phyloP scores from a whole-genome alignment of 148 eudicot genomes.

The Camellia japonica region DNA sequence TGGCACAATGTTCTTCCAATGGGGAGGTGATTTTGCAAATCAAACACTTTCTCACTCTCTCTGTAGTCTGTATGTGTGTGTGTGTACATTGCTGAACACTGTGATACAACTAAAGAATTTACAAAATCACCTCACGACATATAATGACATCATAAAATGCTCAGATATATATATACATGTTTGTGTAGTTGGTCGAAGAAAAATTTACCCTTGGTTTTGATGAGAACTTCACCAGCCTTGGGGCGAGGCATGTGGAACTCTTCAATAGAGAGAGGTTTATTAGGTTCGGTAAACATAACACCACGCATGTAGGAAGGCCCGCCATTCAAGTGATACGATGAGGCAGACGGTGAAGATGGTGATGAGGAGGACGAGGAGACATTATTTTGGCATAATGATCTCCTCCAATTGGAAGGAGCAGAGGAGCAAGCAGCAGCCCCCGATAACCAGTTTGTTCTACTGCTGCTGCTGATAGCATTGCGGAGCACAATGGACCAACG shows the following conservation, averaged over 20 bases:
- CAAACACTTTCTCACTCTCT: background rate
- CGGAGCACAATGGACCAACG: constrained; percentile 20
- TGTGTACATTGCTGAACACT: background rate
- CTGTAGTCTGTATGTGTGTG: background rate
- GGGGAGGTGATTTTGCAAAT: background rate
- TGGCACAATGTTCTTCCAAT: no score
- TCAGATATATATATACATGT: background rate
- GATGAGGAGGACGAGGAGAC: background rate
- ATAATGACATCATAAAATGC: background rate
- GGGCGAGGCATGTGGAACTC: constrained; percentile 95
- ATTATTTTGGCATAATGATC: constrained; percentile 15
- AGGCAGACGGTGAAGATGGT: constrained; percentile 28
- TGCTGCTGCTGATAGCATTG: constrained; percentile 17
- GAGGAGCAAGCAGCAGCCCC: constrained; percentile 3
- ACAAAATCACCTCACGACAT: background rate
- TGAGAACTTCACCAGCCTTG: constrained; percentile 82
- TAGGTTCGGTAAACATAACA: constrained; percentile 65
- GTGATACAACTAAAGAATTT: background rate
- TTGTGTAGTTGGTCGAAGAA: background rate
- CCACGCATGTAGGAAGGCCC: constrained; percentile 85
- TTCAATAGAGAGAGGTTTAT: constrained; percentile 81
- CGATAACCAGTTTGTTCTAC: constrained; percentile 12
- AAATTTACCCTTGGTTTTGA: constrained; percentile 85
- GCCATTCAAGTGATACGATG: constrained; percentile 52
- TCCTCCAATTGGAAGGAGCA: constrained; percentile 17